Conservation (phyloP, 768 basidiomycete genomes). For the Tylopilus vinaceipallidus region DNA sequence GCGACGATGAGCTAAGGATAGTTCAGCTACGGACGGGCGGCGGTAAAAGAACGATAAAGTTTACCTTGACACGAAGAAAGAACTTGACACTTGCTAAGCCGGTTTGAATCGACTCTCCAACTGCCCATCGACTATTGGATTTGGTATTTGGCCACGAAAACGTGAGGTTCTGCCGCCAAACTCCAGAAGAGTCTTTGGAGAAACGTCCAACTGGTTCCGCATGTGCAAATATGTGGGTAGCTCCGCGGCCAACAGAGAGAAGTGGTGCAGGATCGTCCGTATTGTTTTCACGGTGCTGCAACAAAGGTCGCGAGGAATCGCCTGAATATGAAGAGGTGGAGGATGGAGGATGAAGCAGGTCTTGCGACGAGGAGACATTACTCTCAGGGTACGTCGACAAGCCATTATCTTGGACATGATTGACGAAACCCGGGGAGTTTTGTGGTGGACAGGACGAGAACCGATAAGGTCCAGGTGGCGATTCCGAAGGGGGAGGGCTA, state of each 20-base stretch:
- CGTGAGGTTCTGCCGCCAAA: constrained; percentile 64
- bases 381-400: constrained; percentile 7
- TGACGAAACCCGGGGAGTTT: constrained; percentile 29
- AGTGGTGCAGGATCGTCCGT: constrained; percentile 11
- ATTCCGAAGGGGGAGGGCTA: constrained; percentile 22
- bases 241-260: constrained; percentile 26
- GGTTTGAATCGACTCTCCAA: constrained; percentile 74
- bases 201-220: constrained; percentile 61
- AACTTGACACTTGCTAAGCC: constrained; percentile 65
- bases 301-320: constrained; percentile 26
- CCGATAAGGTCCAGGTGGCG: constrained; percentile 20
- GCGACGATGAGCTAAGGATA: constrained; percentile 45
- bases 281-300: constrained; percentile 17
- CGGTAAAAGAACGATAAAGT: constrained; percentile 7
- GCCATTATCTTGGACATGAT: constrained; percentile 22
- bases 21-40: constrained; percentile 14
- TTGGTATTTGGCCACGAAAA: constrained; percentile 72
- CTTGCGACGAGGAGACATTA: constrained; percentile 19
- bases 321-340: constrained; percentile 24
- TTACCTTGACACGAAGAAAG: constrained; percentile 67
- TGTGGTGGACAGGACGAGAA: constrained; percentile 16
- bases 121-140: constrained; percentile 70
- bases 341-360: constrained; percentile 17
- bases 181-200: constrained; percentile 50
- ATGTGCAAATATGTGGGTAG: constrained; percentile 53